phyloP scores from a whole-genome alignment of 1,284 basidiomycete species.

The Stereum hirsutum region DNA sequence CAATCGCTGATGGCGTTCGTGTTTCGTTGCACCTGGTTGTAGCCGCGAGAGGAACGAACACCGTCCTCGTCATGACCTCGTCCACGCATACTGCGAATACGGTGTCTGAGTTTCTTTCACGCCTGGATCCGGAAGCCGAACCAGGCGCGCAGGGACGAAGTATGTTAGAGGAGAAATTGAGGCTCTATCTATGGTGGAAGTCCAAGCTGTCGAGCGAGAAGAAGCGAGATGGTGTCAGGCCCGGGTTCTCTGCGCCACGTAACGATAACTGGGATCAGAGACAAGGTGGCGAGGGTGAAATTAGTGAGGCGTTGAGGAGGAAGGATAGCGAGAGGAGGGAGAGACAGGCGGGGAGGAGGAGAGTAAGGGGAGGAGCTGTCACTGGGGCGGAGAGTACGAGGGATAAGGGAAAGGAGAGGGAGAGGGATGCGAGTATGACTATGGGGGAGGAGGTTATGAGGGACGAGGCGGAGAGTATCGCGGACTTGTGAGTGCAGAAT shows the following conservation, averaged over 20 bases:
- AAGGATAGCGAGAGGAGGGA: constrained; percentile 60
- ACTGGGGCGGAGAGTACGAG: constrained; percentile 11
- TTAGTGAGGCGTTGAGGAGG: constrained; percentile 66
- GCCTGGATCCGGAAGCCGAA: constrained; percentile 48
- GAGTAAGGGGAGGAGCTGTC: constrained; percentile 60
- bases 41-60: constrained; percentile 62
- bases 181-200: constrained; percentile 80
- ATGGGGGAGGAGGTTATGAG: constrained; percentile 29
- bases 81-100: constrained; percentile 70
- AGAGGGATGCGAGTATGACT: constrained; percentile 7
- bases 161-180: constrained; percentile 76
- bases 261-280: constrained; percentile 7
- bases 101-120: constrained; percentile 71
- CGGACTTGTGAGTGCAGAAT: constrained; percentile 57
- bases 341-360: constrained; percentile 42
- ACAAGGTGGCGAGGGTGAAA: constrained; percentile 16
- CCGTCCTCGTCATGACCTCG: constrained; percentile 84
- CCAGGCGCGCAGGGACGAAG: constrained; percentile 51
- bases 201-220: constrained; percentile 39
- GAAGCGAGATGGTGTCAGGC: constrained; percentile 20
- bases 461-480: constrained; percentile 46
- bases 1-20: neutral
- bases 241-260: constrained; percentile 12
- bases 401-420: constrained; percentile 15
- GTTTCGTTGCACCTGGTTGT: constrained; percentile 4